phyloP scores from a whole-genome alignment of 2,329 filamentous ascomycete genomes.

The Apiospora hydei region DNA sequence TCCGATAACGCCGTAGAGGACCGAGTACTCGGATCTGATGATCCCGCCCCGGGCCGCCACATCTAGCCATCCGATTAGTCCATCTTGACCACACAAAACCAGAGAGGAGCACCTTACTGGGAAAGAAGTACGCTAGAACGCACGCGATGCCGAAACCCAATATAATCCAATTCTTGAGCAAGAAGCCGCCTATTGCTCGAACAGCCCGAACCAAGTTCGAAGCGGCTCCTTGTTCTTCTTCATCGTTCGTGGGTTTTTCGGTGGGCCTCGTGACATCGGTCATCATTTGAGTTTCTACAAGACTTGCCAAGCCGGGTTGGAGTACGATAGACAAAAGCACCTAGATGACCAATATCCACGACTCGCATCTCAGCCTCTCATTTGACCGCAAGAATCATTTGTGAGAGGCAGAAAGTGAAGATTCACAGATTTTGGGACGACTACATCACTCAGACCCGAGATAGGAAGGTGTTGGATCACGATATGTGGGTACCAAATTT shows the following conservation, averaged over 20 bases:
- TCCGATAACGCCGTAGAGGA: conserved; percentile 73
- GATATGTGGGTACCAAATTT: conserved; percentile 14
- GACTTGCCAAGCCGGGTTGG: conserved; percentile 2
- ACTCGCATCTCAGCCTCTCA: background rate
- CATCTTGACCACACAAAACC: background rate
- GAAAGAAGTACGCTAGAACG: conserved; percentile 45
- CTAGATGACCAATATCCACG: background rate
- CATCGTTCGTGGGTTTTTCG: conserved; percentile 10
- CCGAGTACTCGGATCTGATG: conserved; percentile 63
- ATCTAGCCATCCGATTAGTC: conserved; percentile 39
- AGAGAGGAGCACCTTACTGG: conserved; percentile 47
- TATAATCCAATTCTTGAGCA: conserved; percentile 41
- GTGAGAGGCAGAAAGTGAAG: background rate
- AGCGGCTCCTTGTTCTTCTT: background rate
- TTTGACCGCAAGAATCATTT: background rate
- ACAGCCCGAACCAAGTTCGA: conserved; percentile 21
- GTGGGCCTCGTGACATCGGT: background rate
- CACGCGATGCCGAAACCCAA: conserved; percentile 41
- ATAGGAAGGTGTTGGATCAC: conserved; percentile 11
- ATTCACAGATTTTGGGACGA: background rate
- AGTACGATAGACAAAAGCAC: background rate
- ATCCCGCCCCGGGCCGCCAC: conserved; percentile 56
- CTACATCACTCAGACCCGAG: background rate
- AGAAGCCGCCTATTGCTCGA: conserved; percentile 33
- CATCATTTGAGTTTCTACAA: conserved; percentile 14